Percentiles rank a stretch among this genome's conserved stretches.
Evolutionary conservation across 768 basidiomycete genomes (phyloP).

Genomic region (Agrocybe pediades): DNA sequence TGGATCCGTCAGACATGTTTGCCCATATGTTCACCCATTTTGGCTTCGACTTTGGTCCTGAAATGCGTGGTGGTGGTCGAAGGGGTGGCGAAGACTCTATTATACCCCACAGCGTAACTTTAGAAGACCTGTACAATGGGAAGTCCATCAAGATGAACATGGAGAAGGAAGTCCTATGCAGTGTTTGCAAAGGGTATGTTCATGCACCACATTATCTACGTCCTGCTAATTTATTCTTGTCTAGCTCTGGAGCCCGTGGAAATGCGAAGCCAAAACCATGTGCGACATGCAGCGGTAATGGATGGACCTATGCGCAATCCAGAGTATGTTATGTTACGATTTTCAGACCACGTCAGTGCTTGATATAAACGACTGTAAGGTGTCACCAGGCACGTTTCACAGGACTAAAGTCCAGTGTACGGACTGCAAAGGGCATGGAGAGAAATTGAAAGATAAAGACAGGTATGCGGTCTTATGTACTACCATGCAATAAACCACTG

Average conservation of each 20-base stretch:
- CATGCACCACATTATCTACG: neutral
- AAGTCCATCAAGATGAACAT: conserved; percentile 87
- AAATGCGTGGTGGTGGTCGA: conserved; percentile 39
- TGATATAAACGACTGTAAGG: too few relatives aligned
- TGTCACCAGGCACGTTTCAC: conserved; percentile 30
- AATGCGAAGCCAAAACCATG: conserved; percentile 87
- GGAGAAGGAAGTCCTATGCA: conserved; percentile 83
- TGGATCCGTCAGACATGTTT: conserved; percentile 72
- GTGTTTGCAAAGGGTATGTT: conserved; percentile 75
- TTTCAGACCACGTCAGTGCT: too few relatives aligned
- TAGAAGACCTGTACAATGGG: conserved; percentile 93
- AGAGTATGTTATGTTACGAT: conserved; percentile 29
- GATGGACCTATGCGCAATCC: conserved; percentile 68
- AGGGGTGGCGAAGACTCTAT: conserved; percentile 71
- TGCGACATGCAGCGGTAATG: conserved; percentile 80
- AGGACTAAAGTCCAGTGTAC: conserved; percentile 58
- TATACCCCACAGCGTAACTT: conserved; percentile 79
- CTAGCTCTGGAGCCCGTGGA: conserved; percentile 81
- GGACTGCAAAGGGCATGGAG: conserved; percentile 71
- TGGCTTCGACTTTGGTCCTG: conserved; percentile 69
- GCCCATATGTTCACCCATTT: conserved; percentile 72
- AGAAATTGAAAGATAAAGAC: conserved; percentile 82
- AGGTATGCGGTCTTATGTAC: conserved; percentile 44
- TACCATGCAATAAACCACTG: neutral
- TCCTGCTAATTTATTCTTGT: conserved; percentile 4